Percentiles rank a stretch among this genome's conserved stretches.
Evolutionary conservation across 2,329 filamentous ascomycete species (phyloP).

Genomic region (Ceratocystis lukuohia): DNA sequence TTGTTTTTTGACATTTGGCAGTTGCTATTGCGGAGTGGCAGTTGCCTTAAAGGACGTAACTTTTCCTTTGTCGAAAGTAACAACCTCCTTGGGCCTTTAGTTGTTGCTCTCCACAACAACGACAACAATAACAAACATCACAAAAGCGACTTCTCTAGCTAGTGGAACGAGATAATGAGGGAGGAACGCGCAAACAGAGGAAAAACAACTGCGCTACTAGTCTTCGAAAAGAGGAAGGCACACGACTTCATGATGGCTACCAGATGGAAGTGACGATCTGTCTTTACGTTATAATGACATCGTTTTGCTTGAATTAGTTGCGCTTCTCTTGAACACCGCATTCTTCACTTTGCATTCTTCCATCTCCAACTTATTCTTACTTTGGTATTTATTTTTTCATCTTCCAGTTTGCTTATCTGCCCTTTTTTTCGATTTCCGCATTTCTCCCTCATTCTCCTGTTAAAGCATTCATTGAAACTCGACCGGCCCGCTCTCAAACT

Average conservation of each 20-base stretch:
- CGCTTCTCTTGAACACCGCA: not conserved
- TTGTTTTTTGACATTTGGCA: not conserved
- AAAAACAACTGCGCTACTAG: not conserved
- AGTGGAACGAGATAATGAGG: not conserved
- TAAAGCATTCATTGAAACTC: not conserved
- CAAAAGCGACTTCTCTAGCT: not conserved
- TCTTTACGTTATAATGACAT: not conserved
- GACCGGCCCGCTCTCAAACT: not conserved
- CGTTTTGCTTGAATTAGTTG: not conserved
- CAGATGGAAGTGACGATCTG: not conserved
- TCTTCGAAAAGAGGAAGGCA: not conserved
- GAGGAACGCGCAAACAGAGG: not conserved
- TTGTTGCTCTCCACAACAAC: not conserved
- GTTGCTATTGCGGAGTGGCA: not conserved
- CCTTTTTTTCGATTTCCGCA: not conserved
- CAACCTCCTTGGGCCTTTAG: not conserved
- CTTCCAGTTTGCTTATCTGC: conserved; percentile 1
- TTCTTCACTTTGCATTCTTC: not conserved
- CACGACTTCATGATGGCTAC: not conserved
- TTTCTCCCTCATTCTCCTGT: not conserved
- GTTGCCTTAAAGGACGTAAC: too few relatives aligned
- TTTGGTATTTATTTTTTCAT: conserved; percentile 2
- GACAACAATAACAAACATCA: not conserved
- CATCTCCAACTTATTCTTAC: conserved; percentile 5
- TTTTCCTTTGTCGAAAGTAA: too few relatives aligned